Evolutionary conservation across 2,329 filamentous ascomycete genomes (phyloP).

Genomic region (Aschersonia sp.): DNA sequence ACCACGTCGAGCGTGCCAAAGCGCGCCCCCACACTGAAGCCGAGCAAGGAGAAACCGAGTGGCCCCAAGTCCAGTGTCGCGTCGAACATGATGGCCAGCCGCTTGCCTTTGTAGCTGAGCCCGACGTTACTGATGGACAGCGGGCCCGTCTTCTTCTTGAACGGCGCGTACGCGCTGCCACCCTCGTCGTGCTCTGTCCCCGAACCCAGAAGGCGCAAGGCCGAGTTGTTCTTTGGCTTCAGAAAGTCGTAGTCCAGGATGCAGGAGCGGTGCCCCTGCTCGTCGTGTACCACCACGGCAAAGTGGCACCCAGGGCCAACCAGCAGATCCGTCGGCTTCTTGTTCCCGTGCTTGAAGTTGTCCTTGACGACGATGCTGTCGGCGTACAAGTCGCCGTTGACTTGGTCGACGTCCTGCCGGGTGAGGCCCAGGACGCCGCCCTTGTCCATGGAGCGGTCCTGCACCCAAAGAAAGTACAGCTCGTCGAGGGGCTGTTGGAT

Average conservation of each 20-base stretch:
- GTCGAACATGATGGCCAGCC: slow-evolving; percentile 15
- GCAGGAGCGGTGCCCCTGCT: slow-evolving; percentile 1
- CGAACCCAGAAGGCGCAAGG: neutral
- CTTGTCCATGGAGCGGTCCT: slow-evolving; percentile 8
- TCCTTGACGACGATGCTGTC: slow-evolving; percentile 4
- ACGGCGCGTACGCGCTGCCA: slow-evolving; percentile 5
- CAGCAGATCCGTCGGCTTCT: slow-evolving; percentile 6
- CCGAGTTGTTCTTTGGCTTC: neutral
- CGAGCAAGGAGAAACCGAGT: slow-evolving; percentile 17
- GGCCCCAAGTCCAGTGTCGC: slow-evolving; percentile 21
- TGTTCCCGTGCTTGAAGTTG: slow-evolving; percentile 3
- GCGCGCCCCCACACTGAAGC: slow-evolving; percentile 15
- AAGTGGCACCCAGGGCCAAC: slow-evolving; percentile 12
- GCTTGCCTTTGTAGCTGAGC: slow-evolving; percentile 17
- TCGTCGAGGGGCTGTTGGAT: slow-evolving; percentile 20
- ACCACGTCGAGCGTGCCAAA: slow-evolving; percentile 5
- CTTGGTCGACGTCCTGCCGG: slow-evolving; percentile 1
- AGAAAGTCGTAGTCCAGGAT: slow-evolving; percentile 10
- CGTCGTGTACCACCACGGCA: slow-evolving; percentile 8
- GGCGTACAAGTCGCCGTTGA: slow-evolving; percentile 1
- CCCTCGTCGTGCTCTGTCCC: neutral
- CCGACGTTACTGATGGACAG: slow-evolving; percentile 20
- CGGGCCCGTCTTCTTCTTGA: slow-evolving; percentile 16
- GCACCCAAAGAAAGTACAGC: slow-evolving; percentile 17
- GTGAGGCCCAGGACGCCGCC: slow-evolving; percentile 2